Evolutionary conservation across 495 filamentous ascomycete species (phyloP).

Genomic region (Lophiostoma macrostomum): DNA sequence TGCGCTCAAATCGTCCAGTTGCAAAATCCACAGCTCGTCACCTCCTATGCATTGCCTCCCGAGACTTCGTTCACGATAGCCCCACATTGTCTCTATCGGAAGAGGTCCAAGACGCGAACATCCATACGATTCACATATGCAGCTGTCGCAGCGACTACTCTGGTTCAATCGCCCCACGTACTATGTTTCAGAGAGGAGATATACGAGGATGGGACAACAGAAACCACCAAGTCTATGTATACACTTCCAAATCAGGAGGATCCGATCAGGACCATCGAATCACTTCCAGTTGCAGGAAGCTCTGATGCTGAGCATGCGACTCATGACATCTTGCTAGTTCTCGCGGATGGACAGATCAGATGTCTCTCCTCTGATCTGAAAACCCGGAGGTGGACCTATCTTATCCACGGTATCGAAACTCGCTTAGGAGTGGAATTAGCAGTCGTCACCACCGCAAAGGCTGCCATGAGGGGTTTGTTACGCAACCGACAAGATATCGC

Average conservation of each 20-base stretch:
- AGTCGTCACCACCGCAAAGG: slow-evolving; percentile 40
- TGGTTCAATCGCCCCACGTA: slow-evolving; percentile 36
- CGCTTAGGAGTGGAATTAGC: slow-evolving; percentile 43
- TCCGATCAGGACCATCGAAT: slow-evolving; percentile 19
- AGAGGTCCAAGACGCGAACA: slow-evolving; percentile 45
- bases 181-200: slow-evolving; percentile 36
- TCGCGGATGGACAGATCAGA: slow-evolving; percentile 47
- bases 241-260: slow-evolving; percentile 6
- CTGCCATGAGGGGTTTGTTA: slow-evolving; percentile 47
- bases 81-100: slow-evolving; percentile 69
- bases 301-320: slow-evolving; percentile 32
- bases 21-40: slow-evolving; percentile 72
- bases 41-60: slow-evolving; percentile 82
- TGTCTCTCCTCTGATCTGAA: slow-evolving; percentile 53
- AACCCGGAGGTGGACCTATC: slow-evolving; percentile 31
- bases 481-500: slow-evolving; percentile 46
- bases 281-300: slow-evolving; percentile 10
- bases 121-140: slow-evolving; percentile 71
- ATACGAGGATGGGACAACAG: slow-evolving; percentile 4
- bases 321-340: slow-evolving; percentile 40
- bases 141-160: slow-evolving; percentile 38
- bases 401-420: neutral
- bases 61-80: slow-evolving; percentile 74
- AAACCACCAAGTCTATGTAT: slow-evolving; percentile 19
- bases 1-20: slow-evolving; percentile 50